Evolutionary conservation across 23 red algal species (phyloP).

Genomic region (Gracilaria vermiculophylla): DNA sequence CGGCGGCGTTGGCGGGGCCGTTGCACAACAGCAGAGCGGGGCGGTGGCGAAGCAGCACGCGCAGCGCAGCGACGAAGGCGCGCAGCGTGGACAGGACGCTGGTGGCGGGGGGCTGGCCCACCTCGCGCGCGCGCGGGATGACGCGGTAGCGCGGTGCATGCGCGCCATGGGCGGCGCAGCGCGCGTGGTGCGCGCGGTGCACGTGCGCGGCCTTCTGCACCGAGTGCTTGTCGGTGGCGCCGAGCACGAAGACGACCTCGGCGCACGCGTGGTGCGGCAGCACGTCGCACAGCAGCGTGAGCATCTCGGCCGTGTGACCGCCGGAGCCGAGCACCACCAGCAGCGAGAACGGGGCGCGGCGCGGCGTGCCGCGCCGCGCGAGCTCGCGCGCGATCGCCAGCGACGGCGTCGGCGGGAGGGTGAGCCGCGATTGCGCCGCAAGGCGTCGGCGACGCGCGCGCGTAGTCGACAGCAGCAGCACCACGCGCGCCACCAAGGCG

Average conservation of each 20-base stretch:
- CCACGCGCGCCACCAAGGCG: neutral
- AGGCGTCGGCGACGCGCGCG: neutral
- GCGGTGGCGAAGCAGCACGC: neutral
- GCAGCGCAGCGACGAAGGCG: slow-evolving; percentile 6
- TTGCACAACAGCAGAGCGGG: slow-evolving; percentile 36
- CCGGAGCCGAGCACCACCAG: slow-evolving; percentile 87
- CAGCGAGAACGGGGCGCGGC: neutral
- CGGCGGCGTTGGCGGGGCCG: slow-evolving; percentile 49
- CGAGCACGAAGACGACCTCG: slow-evolving; percentile 12
- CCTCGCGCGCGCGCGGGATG: slow-evolving; percentile 77
- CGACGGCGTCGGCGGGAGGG: neutral
- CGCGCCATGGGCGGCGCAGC: neutral
- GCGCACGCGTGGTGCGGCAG: neutral
- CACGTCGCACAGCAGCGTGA: slow-evolving; percentile 32
- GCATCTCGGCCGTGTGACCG: slow-evolving; percentile 94
- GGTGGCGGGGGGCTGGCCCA: slow-evolving; percentile 38
- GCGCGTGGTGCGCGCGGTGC: neutral
- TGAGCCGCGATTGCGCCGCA: neutral
- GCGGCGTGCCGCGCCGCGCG: too few relatives aligned
- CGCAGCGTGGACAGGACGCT: slow-evolving; percentile 32
- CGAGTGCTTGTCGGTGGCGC: slow-evolving; percentile 37
- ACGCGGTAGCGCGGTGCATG: neutral
- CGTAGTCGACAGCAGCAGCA: neutral
- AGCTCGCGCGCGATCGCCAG: neutral
- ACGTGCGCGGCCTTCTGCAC: neutral